Percentiles rank a stretch among this genome's conserved stretches.
Evolutionary conservation across 345 rosid genomes (phyloP).

Genomic region (Citrus cavaleriei): DNA sequence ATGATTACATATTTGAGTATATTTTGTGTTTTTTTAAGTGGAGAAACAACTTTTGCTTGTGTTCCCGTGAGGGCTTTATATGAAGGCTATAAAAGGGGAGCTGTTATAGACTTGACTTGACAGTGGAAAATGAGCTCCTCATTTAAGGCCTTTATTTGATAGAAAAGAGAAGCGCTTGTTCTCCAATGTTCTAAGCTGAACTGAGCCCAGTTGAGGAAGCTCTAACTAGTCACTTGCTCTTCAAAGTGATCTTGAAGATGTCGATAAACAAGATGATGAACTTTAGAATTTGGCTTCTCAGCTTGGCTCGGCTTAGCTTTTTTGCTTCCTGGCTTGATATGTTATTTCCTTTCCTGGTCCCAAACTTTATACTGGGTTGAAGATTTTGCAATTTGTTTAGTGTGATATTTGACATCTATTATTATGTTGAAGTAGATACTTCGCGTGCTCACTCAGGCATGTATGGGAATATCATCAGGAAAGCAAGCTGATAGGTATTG

Average conservation of each 20-base stretch:
- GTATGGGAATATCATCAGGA: constrained; percentile 16
- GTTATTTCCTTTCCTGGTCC: not conserved
- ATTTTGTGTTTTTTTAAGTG: not conserved
- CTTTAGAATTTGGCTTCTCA: constrained; percentile 11
- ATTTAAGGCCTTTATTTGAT: constrained; percentile 9
- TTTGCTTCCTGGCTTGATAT: constrained; percentile 7
- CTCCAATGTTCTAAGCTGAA: constrained; percentile 1
- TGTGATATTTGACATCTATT: constrained; percentile 8
- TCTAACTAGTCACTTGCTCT: constrained; percentile 5
- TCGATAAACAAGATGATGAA: not conserved
- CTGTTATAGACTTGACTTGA: not conserved
- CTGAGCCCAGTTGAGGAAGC: constrained; percentile 17
- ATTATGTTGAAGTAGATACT: constrained; percentile 24
- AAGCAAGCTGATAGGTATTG: constrained; percentile 31
- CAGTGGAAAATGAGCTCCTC: constrained; percentile 9
- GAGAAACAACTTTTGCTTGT: not conserved
- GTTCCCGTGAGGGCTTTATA: not conserved
- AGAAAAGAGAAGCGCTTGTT: not conserved
- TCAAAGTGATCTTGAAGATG: not conserved
- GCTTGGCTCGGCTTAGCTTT: constrained; percentile 12
- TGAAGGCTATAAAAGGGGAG: constrained; percentile 11
- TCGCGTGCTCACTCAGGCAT: constrained; percentile 26
- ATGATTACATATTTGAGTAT: not conserved
- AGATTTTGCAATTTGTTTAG: constrained; percentile 16
- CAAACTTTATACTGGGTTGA: constrained; percentile 13